A percentile compares a stretch with the other conserved stretches of the same genome.
phyloP scores from a whole-genome alignment of 306 rosid species.

The Casuarina glauca region DNA sequence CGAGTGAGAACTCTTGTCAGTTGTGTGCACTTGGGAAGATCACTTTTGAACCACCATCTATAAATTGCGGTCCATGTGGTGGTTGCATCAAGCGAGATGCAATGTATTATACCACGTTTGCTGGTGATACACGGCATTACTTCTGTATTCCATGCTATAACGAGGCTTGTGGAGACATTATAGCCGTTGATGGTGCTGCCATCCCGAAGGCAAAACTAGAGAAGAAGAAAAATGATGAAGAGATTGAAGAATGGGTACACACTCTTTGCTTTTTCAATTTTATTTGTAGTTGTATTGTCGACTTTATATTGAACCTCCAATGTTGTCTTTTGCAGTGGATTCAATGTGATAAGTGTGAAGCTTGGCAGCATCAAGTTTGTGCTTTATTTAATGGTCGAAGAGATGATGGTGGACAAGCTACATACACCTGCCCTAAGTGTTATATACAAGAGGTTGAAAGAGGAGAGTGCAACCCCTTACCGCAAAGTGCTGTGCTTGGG shows the following conservation, averaged over 20 bases:
- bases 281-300: slow-evolving; percentile 11
- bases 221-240: slow-evolving; percentile 98
- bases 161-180: slow-evolving; percentile 85
- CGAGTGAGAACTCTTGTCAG: slow-evolving; percentile 99
- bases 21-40: slow-evolving; percentile 97
- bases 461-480: slow-evolving; percentile 95
- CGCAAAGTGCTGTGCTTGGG: slow-evolving; percentile 96
- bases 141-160: slow-evolving; percentile 95
- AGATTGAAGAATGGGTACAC: slow-evolving; percentile 96
- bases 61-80: slow-evolving; percentile 90
- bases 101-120: slow-evolving; percentile 86
- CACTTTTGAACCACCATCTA: slow-evolving; percentile 93
- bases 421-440: slow-evolving; percentile 96
- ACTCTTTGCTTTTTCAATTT: background rate
- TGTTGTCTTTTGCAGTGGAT: slow-evolving; percentile 73
- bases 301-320: slow-evolving; percentile 17
- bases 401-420: slow-evolving; percentile 96
- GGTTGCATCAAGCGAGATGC: slow-evolving; percentile 89
- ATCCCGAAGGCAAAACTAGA: slow-evolving; percentile 79
- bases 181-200: slow-evolving; percentile 74
- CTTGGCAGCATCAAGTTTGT: slow-evolving; percentile 99
- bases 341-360: slow-evolving; percentile 99
- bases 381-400: slow-evolving; percentile 94
- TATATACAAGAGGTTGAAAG: slow-evolving; percentile 80
- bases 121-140: slow-evolving; percentile 90